phyloP scores from a whole-genome alignment of 768 basidiomycete genomes.

The Boletus tomentosulus region DNA sequence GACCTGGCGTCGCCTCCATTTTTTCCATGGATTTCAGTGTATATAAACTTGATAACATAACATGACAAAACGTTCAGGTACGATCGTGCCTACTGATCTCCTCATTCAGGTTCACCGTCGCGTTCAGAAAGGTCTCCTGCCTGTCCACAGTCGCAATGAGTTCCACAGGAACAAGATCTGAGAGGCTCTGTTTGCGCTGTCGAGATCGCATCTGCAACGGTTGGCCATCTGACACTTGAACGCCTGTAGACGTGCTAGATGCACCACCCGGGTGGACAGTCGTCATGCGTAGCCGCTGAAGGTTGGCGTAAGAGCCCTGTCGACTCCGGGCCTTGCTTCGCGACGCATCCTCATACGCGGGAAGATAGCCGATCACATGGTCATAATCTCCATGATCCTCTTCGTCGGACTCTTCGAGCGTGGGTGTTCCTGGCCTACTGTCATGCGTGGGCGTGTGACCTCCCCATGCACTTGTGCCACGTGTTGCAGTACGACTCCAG shows the following conservation, averaged over 20 bases:
- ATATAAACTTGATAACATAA: slow-evolving; percentile 24
- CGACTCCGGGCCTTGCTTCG: slow-evolving; percentile 52
- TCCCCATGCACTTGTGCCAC: slow-evolving; percentile 87
- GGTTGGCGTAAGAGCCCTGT: slow-evolving; percentile 75
- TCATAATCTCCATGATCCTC: slow-evolving; percentile 92
- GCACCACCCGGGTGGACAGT: slow-evolving; percentile 9
- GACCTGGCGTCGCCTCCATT: slow-evolving; percentile 20
- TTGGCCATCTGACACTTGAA: slow-evolving; percentile 33
- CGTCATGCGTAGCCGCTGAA: slow-evolving; percentile 59
- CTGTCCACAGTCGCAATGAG: slow-evolving; percentile 59
- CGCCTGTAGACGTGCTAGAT: slow-evolving; percentile 11
- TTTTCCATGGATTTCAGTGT: slow-evolving; percentile 21
- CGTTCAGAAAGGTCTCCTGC: slow-evolving; percentile 55
- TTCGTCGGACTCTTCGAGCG: slow-evolving; percentile 77
- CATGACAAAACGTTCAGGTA: slow-evolving; percentile 17
- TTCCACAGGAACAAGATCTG: slow-evolving; percentile 58
- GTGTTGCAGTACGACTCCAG: slow-evolving; percentile 73
- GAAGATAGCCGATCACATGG: slow-evolving; percentile 70
- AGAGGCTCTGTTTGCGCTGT: slow-evolving; percentile 57
- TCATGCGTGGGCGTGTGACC: slow-evolving; percentile 53
- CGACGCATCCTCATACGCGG: slow-evolving; percentile 43
- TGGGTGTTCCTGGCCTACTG: slow-evolving; percentile 67
- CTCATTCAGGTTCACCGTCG: slow-evolving; percentile 63
- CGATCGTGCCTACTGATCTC: slow-evolving; percentile 44
- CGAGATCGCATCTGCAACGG: slow-evolving; percentile 48